Evolutionary conservation across 495 filamentous ascomycete genomes (phyloP).

Genomic region (Daldinia decipiens): DNA sequence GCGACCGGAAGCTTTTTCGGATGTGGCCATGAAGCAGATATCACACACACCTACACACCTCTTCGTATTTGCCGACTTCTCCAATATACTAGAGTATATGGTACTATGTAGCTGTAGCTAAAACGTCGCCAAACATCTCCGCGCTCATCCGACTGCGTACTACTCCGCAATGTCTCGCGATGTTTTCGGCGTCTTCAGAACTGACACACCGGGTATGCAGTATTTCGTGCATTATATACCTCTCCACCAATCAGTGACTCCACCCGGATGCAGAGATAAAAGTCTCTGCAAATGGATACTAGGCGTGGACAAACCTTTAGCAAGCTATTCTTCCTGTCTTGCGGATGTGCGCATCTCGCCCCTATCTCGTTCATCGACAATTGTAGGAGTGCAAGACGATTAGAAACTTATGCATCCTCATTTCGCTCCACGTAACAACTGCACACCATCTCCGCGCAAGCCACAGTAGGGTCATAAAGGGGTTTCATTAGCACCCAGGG

Average conservation of each 20-base stretch:
- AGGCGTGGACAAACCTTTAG: slow-evolving; percentile 27
- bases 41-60: slow-evolving; percentile 17
- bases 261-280: slow-evolving; percentile 45
- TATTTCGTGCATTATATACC: slow-evolving; percentile 47
- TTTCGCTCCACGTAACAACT: slow-evolving; percentile 40
- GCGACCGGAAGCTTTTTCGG: slow-evolving; percentile 40
- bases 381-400: slow-evolving; percentile 9
- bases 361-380: slow-evolving; percentile 4
- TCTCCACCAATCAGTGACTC: slow-evolving; percentile 40
- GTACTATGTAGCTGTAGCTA: slow-evolving; percentile 32
- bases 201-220: slow-evolving; percentile 44
- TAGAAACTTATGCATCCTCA: slow-evolving; percentile 25
- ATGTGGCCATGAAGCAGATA: slow-evolving; percentile 39
- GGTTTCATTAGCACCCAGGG: slow-evolving; percentile 39
- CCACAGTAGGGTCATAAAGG: slow-evolving; percentile 18
- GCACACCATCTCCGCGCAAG: slow-evolving; percentile 44
- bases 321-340: slow-evolving; percentile 26
- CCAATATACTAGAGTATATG: slow-evolving; percentile 38
- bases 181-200: slow-evolving; percentile 33
- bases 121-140: slow-evolving; percentile 27
- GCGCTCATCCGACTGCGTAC: slow-evolving; percentile 27
- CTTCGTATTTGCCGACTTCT: slow-evolving; percentile 43
- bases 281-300: slow-evolving; percentile 28
- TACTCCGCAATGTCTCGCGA: slow-evolving; percentile 29
- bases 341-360: slow-evolving; percentile 24